Evolutionary conservation across 2,329 filamentous ascomycete species (phyloP).

Genomic region (Iodosphaeria phyllophila): DNA sequence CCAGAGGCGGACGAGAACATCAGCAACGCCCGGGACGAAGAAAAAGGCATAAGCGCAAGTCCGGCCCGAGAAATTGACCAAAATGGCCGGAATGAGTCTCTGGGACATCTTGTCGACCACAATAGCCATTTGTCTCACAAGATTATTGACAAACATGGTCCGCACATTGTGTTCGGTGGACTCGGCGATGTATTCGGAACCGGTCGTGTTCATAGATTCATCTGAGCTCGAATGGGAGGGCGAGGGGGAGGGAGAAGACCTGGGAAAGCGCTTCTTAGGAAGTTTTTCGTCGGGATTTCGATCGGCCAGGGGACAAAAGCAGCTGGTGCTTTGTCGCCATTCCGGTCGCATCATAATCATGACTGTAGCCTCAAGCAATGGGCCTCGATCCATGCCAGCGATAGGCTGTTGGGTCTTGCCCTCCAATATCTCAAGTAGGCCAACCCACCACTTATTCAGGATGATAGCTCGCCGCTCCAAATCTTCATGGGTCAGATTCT

Average conservation of each 20-base stretch:
- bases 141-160: conserved; percentile 68
- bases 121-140: conserved; percentile 67
- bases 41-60: conserved; percentile 87
- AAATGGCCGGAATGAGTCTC: conserved; percentile 42
- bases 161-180: conserved; percentile 78
- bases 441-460: conserved; percentile 81
- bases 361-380: conserved; percentile 59
- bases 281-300: conserved; percentile 23
- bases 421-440: conserved; percentile 64
- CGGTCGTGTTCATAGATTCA: conserved; percentile 44
- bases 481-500: conserved; percentile 53
- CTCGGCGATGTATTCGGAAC: conserved; percentile 26
- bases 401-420: conserved; percentile 47
- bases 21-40: conserved; percentile 73
- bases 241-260: too few species aligned
- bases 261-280: too few species aligned
- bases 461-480: conserved; percentile 64
- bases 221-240: conserved; percentile 38
- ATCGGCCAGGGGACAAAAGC: conserved; percentile 42
- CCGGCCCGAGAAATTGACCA: conserved; percentile 78
- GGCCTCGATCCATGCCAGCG: conserved; percentile 65
- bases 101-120: conserved; percentile 81
- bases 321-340: conserved; percentile 59
- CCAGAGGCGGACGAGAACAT: conserved; percentile 72
- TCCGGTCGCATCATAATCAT: conserved; percentile 78